Base-by-base conservation (phyloP, 371 early-diverging fungal species). In the Amoeboradix gromovi region DNA sequence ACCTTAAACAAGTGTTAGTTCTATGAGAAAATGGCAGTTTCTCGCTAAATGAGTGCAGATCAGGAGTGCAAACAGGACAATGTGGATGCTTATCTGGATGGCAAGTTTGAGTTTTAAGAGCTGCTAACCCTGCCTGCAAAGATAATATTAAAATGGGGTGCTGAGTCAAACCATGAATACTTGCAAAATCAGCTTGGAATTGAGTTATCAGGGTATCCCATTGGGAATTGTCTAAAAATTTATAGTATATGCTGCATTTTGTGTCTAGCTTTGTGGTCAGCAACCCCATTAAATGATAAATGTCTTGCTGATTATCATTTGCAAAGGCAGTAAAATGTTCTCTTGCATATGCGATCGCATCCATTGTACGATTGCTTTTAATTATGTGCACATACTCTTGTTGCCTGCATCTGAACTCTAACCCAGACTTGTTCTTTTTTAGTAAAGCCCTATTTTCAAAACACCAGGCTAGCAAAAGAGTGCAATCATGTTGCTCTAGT, bases 371-470 rank as follows among this genome's bases (percentile, higher is more conserved):
- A 27, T 80, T 76, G 5, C 71, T 80, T 30, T 89, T 79, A 0
- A 81, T 83, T 29, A 92, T 77, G 72, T 94, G 92, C 68, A 95
- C 83, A 76, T 85, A 90, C 74, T 95, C 96, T 78, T 93, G 94
- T 32, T 90, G 73, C 2, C 92, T 81, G 69, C 93, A 79, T 74
- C 91, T 86, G 78, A 94, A 95, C 74, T 95, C 96, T 48, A 95
- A 78, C 1, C 88, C 48, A 48, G 16, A 16, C n/a, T 48, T 84
- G 74, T 90, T 92, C 89, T 89, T 69, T 27, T 67, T 29, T 28
- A 31, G 67, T 28, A 12, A 17, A 31, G 1, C 17, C 66, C 31
- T 31, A 16, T 28, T 74, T n/a, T 28, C 30, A 67, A 66, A 71
- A n/a, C 48, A 48, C 48, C 48, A 48, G n/a, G n/a, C 48, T 16